A percentile compares a stretch with the other conserved stretches of the same genome.
These are phyloP conservation scores for Litsea cubeba DNA, from an alignment of 164 flowering plant species.

Conservation along the genomic window DNA sequence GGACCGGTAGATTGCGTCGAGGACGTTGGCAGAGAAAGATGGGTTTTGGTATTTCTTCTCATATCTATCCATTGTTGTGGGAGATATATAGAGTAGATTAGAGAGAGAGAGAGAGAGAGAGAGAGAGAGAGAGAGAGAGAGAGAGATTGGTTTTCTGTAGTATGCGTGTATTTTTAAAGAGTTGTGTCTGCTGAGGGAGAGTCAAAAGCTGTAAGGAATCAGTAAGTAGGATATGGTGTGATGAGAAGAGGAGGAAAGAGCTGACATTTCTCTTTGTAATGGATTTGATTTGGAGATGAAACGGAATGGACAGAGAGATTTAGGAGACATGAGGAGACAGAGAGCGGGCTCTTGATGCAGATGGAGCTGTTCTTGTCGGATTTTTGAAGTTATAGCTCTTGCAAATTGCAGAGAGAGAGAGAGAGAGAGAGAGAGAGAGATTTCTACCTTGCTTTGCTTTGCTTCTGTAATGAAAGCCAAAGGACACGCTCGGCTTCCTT, in stretches of 20 bases:
- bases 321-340: background rate
- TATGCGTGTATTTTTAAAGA: background rate
- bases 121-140: background rate
- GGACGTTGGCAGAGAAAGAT: conserved; percentile 81
- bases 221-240: background rate
- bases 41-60: conserved; percentile 31
- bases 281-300: background rate
- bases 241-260: background rate
- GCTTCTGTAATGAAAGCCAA: background rate
- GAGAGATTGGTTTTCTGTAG: background rate
- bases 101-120: background rate
- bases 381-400: background rate
- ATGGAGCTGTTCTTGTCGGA: background rate
- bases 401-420: too few relatives aligned
- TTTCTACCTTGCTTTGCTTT: background rate
- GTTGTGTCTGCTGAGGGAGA: conserved; percentile 9
- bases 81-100: conserved; percentile 29
- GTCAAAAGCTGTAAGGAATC: conserved; percentile 4
- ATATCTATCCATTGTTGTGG: conserved; percentile 34
- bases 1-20: conserved; percentile 83
- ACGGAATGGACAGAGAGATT: background rate
- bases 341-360: background rate
- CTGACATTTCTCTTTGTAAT: background rate
- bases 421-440: conserved; percentile 2
- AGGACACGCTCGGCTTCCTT: background rate